Conservation (phyloP, 768 basidiomycete genomes). For the Clitopilus hobsonii region DNA sequence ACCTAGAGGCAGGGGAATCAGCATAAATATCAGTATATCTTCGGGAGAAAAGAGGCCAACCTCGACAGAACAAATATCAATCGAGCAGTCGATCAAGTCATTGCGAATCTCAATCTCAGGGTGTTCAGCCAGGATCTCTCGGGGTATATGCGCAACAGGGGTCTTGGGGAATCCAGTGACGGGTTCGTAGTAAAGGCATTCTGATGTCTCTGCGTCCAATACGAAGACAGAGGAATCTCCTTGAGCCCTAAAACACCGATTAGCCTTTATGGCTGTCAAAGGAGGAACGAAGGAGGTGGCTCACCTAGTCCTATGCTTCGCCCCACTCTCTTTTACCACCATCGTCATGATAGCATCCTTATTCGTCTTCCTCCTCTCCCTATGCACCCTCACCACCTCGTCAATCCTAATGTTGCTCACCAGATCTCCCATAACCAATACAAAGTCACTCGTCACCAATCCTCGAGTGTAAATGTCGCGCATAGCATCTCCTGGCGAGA, state of each 20-base stretch:
- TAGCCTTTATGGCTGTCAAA: constrained; percentile 6
- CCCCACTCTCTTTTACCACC: constrained; percentile 79
- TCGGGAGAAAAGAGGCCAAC: constrained; percentile 30
- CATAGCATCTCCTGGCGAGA: constrained; percentile 88
- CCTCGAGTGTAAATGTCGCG: constrained; percentile 92
- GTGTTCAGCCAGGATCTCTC: constrained; percentile 67
- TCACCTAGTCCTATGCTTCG: constrained; percentile 68
- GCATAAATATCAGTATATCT: not conserved
- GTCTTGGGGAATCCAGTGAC: constrained; percentile 66
- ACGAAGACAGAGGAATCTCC: constrained; percentile 79
- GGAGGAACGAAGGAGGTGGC: constrained; percentile 14
- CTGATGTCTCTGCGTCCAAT: constrained; percentile 66
- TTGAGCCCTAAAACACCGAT: constrained; percentile 41
- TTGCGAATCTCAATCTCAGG: constrained; percentile 83
- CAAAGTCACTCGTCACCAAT: constrained; percentile 85
- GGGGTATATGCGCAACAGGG: constrained; percentile 61
- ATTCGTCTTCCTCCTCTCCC: constrained; percentile 78
- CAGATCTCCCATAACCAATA: constrained; percentile 87
- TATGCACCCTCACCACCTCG: constrained; percentile 85
- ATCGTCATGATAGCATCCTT: constrained; percentile 97
- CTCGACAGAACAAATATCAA: constrained; percentile 93
- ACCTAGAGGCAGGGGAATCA: constrained; percentile 49
- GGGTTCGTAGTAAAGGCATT: constrained; percentile 84
- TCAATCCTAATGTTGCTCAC: constrained; percentile 92
- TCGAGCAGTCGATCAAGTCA: constrained; percentile 84